A percentile compares a stretch with the other conserved stretches of the same genome.
Evolutionary conservation across 1,284 basidiomycete species (phyloP).

Genomic region (Apiotrichum domesticum): DNA sequence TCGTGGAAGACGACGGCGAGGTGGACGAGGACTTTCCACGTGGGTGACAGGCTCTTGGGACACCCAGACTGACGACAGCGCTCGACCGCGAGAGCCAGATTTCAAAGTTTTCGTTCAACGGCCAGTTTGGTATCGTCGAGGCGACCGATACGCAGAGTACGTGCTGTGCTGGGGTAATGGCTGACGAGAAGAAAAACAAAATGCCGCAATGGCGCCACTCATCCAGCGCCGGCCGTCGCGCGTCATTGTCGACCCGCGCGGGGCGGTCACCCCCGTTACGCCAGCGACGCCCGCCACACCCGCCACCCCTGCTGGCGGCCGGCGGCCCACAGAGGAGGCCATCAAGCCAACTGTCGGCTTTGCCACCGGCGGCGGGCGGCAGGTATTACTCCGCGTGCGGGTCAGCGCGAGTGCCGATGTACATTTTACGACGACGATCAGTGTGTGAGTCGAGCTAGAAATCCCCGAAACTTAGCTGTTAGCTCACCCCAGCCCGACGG

Average conservation of each 20-base stretch:
- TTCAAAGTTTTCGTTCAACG: constrained; percentile 74
- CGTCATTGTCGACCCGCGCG: constrained; percentile 26
- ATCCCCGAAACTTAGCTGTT: background rate
- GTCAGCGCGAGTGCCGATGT: constrained; percentile 73
- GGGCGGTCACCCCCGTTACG: constrained; percentile 3
- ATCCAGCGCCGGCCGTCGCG: constrained; percentile 41
- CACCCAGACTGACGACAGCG: constrained; percentile 51
- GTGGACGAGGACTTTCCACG: constrained; percentile 98
- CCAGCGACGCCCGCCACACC: background rate
- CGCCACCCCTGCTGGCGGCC: background rate
- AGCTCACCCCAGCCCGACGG: constrained; percentile 59
- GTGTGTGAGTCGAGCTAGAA: constrained; percentile 60
- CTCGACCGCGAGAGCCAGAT: constrained; percentile 81
- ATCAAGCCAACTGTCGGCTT: background rate
- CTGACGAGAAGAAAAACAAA: constrained; percentile 65
- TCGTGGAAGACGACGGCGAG: constrained; percentile 95
- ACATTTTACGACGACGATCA: constrained; percentile 77
- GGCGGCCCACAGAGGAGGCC: background rate
- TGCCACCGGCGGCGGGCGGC: constrained; percentile 9
- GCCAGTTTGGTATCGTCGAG: constrained; percentile 78
- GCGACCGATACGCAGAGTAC: constrained; percentile 67
- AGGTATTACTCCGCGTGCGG: constrained; percentile 67
- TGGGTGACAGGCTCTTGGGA: constrained; percentile 39
- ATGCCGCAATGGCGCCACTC: constrained; percentile 58
- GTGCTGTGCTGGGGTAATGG: constrained; percentile 20